phyloP scores from a whole-genome alignment of 179 eudicot species.

The Beta corolliflora region DNA sequence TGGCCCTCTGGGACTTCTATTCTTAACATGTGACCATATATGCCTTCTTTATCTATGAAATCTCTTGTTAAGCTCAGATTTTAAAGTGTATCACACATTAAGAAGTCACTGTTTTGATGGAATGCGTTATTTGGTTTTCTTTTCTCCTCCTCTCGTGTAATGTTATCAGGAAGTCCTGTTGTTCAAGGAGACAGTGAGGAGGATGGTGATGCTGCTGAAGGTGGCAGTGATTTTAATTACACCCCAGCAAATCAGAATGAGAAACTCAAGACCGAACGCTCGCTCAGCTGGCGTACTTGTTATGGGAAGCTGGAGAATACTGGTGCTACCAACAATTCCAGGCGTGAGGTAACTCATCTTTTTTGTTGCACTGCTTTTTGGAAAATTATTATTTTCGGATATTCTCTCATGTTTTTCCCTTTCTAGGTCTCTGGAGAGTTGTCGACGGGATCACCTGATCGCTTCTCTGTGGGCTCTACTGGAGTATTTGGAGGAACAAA shows the following conservation, averaged over 20 bases:
- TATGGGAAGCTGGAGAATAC: constrained; percentile 55
- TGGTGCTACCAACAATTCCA: constrained; percentile 53
- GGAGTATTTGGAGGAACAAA: constrained; percentile 50
- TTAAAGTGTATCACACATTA: too few species aligned
- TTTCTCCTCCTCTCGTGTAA: not conserved
- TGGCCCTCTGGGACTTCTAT: too few species aligned
- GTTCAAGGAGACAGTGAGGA: constrained; percentile 37
- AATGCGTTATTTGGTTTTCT: not conserved
- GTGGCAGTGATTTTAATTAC: constrained; percentile 42
- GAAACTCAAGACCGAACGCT: constrained; percentile 59
- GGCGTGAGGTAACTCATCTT: constrained; percentile 50
- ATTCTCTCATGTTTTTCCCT: not conserved
- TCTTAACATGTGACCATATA: too few species aligned
- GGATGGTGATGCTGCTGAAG: constrained; percentile 38
- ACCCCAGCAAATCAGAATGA: constrained; percentile 52
- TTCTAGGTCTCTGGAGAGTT: constrained; percentile 74
- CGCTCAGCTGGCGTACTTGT: constrained; percentile 75
- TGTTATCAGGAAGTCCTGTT: constrained; percentile 34
- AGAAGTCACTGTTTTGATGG: not conserved
- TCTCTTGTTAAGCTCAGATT: too few species aligned
- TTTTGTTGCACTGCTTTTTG: too few species aligned
- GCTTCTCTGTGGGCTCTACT: constrained; percentile 67
- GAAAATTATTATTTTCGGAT: not conserved
- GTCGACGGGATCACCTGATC: constrained; percentile 78
- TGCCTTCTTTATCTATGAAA: too few species aligned